Evolutionary conservation across 345 rosid species (phyloP).

Genomic region (Citrus trifoliata): DNA sequence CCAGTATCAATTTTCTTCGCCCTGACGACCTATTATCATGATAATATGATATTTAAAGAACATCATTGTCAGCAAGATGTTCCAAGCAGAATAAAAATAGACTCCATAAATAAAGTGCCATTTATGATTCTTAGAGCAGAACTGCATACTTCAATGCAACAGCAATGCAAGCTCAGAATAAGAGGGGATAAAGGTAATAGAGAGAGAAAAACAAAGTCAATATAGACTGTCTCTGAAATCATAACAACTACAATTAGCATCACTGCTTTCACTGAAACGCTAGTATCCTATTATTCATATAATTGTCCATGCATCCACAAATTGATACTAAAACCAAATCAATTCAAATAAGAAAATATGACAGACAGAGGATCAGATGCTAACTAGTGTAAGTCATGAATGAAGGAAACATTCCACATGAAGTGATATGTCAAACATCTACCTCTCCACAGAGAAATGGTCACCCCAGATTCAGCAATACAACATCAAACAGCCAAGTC

Average conservation of each 20-base stretch:
- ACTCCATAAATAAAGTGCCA: not conserved
- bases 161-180: not conserved
- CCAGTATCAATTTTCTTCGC: conserved; percentile 94
- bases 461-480: not conserved
- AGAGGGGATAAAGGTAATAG: not conserved
- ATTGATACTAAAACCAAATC: not conserved
- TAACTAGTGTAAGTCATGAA: not conserved
- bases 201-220: not conserved
- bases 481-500: not conserved
- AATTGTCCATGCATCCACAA: not conserved
- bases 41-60: conserved; percentile 18
- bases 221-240: not conserved
- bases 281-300: not conserved
- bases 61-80: conserved; percentile 5
- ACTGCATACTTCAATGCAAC: not conserved
- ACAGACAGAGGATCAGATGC: not conserved
- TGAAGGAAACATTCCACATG: not conserved
- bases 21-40: conserved; percentile 70
- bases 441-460: not conserved
- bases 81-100: not conserved
- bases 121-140: not conserved
- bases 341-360: not conserved
- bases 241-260: not conserved
- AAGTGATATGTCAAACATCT: not conserved
- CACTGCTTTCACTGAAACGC: not conserved